These are phyloP conservation scores for Diospyros lotus DNA, from an alignment of 148 eudicot genomes.

Conservation along the genomic window DNA sequence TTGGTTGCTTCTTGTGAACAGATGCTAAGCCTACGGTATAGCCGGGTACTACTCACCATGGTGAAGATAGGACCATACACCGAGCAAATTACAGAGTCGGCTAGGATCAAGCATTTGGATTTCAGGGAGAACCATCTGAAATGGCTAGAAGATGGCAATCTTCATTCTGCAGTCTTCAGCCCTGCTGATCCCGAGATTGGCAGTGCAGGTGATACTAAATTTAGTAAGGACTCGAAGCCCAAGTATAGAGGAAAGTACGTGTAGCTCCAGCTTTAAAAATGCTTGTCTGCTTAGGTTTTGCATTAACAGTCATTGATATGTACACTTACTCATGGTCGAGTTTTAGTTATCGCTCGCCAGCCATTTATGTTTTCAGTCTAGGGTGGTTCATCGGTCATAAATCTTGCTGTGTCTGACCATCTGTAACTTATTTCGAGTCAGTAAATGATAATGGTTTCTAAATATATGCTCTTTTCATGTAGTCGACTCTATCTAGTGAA, in stretches of 20 bases:
- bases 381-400: no score
- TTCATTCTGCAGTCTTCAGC: constrained; percentile 86
- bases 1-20: constrained; percentile 83
- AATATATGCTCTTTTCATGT: no score
- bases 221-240: constrained; percentile 58
- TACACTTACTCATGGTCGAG: no score
- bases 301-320: no score
- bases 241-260: constrained; percentile 91
- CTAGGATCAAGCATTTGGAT: constrained; percentile 53
- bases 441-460: no score
- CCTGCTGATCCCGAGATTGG: constrained; percentile 36
- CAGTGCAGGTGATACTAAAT: constrained; percentile 41
- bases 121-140: constrained; percentile 82
- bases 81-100: constrained; percentile 53
- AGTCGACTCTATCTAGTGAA: no score
- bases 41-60: constrained; percentile 89
- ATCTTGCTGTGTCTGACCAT: no score
- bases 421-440: no score
- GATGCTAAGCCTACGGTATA: constrained; percentile 80
- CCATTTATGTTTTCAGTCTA: no score
- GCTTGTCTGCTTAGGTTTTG: no score
- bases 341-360: no score
- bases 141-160: constrained; percentile 94
- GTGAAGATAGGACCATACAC: constrained; percentile 75
- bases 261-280: no score